Evolutionary conservation across 495 filamentous ascomycete genomes (phyloP).

Genomic region (Bathelium albidoporum): DNA sequence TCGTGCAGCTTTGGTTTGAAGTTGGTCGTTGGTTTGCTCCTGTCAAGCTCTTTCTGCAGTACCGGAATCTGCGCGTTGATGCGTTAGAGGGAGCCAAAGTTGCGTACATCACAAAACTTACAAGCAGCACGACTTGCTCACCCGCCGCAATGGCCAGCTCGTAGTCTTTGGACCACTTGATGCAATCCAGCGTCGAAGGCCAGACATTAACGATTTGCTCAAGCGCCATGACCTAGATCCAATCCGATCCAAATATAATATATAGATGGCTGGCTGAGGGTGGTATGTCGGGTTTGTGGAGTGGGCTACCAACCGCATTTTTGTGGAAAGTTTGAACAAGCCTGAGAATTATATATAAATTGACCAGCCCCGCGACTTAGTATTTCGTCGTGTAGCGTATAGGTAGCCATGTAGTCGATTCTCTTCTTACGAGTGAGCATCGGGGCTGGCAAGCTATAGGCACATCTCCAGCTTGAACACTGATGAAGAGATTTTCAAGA

Average conservation of each 20-base stretch:
- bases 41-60: constrained; percentile 5
- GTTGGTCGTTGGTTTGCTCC: constrained; percentile 3
- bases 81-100: neutral
- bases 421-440: too few relatives aligned
- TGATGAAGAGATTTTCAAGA: too few relatives aligned
- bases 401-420: too few relatives aligned
- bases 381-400: too few relatives aligned
- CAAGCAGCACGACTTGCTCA: constrained; percentile 48
- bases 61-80: neutral
- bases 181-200: constrained; percentile 35
- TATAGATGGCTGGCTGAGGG: too few relatives aligned
- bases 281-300: too few relatives aligned
- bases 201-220: constrained; percentile 16
- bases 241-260: neutral
- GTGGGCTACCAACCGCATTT: too few relatives aligned
- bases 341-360: too few relatives aligned
- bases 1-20: constrained; percentile 27
- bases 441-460: too few relatives aligned
- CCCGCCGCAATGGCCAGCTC: constrained; percentile 50
- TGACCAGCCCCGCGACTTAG: too few relatives aligned
- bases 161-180: constrained; percentile 54
- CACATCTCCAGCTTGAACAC: too few relatives aligned
- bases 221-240: neutral
- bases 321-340: too few relatives aligned
- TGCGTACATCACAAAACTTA: constrained; percentile 16